phyloP scores from a whole-genome alignment of 1,284 basidiomycete genomes.

The Phellopilus nigrolimitatus region DNA sequence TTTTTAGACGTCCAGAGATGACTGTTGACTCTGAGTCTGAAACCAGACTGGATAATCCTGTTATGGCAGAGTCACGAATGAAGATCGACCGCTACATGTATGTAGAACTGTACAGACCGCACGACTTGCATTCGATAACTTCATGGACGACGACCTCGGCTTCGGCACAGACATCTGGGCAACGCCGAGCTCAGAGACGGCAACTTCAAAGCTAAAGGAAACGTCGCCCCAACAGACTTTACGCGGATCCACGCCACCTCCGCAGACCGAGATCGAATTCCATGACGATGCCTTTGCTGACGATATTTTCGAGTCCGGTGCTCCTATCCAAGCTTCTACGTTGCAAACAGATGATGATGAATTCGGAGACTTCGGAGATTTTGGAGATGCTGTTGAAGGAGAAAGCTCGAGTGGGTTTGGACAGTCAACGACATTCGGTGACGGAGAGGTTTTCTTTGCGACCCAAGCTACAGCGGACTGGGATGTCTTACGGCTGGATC shows the following conservation, averaged over 20 bases:
- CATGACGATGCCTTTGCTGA: conserved; percentile 55
- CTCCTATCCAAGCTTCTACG: conserved; percentile 42
- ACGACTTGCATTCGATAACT: neutral
- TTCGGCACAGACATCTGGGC: conserved; percentile 74
- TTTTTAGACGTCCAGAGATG: neutral
- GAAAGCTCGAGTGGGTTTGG: conserved; percentile 33
- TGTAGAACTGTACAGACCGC: too few species aligned
- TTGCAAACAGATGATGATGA: conserved; percentile 56
- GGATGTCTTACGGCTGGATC: conserved; percentile 61
- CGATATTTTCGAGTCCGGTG: conserved; percentile 61
- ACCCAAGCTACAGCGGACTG: conserved; percentile 33
- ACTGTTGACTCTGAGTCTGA: neutral
- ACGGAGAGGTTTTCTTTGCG: conserved; percentile 28
- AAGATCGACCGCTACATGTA: too few species aligned
- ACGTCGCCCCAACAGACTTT: conserved; percentile 16
- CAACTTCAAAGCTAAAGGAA: conserved; percentile 18
- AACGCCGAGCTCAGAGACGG: conserved; percentile 34
- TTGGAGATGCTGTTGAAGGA: conserved; percentile 58
- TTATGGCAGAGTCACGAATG: neutral
- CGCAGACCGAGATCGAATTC: conserved; percentile 24
- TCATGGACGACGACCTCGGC: conserved; percentile 66
- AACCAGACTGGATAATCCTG: neutral
- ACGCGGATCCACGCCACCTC: conserved; percentile 21
- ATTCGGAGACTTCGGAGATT: conserved; percentile 85
- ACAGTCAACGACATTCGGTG: conserved; percentile 39